phyloP scores from a whole-genome alignment of 177 flowering plant genomes.

The Telopea speciosissima region DNA sequence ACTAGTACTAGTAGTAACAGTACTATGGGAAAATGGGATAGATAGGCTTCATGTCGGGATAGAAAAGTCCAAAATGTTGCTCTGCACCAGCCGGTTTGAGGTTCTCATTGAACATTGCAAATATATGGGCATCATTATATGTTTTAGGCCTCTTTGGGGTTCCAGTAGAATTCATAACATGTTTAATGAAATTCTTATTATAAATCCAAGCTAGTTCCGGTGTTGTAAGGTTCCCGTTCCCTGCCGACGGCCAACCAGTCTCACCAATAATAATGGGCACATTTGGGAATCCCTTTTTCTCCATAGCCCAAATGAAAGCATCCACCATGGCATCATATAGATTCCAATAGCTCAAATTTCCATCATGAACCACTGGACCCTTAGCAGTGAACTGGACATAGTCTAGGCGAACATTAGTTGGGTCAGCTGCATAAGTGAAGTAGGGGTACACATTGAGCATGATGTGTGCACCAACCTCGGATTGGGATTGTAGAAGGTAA shows the following conservation, averaged over 20 bases:
- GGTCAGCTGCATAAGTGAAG: conserved; percentile 22
- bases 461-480: conserved; percentile 11
- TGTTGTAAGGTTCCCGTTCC: conserved; percentile 11
- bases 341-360: conserved; percentile 19
- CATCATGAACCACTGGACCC: conserved; percentile 20
- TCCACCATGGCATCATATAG: conserved; percentile 41
- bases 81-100: conserved; percentile 15
- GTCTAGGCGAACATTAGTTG: conserved; percentile 10
- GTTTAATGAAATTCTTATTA: conserved; percentile 18
- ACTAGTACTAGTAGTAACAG: too few species aligned
- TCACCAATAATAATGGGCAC: conserved; percentile 22
- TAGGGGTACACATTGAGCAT: conserved; percentile 37
- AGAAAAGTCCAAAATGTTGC: conserved; percentile 15
- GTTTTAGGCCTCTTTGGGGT: conserved; percentile 23
- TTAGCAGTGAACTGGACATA: conserved; percentile 22
- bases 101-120: conserved; percentile 25
- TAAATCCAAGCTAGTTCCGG: conserved; percentile 17
- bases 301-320: conserved; percentile 28
- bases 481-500: conserved; percentile 13
- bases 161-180: conserved; percentile 6
- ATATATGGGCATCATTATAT: conserved; percentile 5
- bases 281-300: conserved; percentile 11
- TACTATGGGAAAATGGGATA: not conserved
- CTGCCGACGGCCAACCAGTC: conserved; percentile 37
- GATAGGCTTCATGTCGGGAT: conserved; percentile 10